Percentiles rank a stretch among this genome's conserved stretches.
Evolutionary conservation across 129 eudicot genomes (phyloP).

Genomic region (Pulicaria dysenterica): DNA sequence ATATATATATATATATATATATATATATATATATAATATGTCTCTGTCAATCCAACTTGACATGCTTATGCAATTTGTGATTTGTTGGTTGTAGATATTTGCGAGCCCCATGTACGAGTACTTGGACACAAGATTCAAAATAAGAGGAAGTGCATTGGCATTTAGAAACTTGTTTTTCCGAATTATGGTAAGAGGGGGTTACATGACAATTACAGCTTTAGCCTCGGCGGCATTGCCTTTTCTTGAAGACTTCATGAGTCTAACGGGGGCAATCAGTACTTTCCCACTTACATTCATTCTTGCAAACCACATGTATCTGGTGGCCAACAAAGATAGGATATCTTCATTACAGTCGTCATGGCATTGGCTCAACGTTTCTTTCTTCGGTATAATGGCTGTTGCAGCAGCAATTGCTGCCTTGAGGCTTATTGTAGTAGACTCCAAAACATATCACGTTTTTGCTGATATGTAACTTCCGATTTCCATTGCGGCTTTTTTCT

Average conservation of each 20-base stretch:
- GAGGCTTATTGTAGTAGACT: constrained; percentile 69
- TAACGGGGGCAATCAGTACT: constrained; percentile 87
- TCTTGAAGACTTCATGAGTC: constrained; percentile 96
- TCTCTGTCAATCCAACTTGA: too few species aligned
- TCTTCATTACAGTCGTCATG: constrained; percentile 45
- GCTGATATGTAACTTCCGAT: constrained; percentile 58
- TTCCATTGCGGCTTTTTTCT: background rate
- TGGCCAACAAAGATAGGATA: constrained; percentile 58
- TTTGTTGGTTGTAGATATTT: constrained; percentile 60
- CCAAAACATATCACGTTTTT: constrained; percentile 65
- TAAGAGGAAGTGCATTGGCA: constrained; percentile 66
- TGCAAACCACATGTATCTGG: constrained; percentile 92
- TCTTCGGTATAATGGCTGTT: constrained; percentile 60
- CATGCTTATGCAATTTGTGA: background rate
- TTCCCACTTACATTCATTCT: constrained; percentile 96
- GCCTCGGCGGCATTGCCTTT: constrained; percentile 82
- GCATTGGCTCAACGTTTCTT: constrained; percentile 88
- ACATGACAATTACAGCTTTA: constrained; percentile 57
- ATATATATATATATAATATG: too few species aligned
- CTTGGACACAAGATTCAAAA: constrained; percentile 68
- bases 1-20: too few species aligned
- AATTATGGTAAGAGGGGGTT: constrained; percentile 74
- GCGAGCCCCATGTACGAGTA: constrained; percentile 98
- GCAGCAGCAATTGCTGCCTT: constrained; percentile 82
- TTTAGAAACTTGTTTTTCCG: constrained; percentile 59